Evolutionary conservation across 2,329 filamentous ascomycete species (phyloP), one percentile per base, ranked within the genome.

Genomic region (Botryotinia narcissicola): DNA sequence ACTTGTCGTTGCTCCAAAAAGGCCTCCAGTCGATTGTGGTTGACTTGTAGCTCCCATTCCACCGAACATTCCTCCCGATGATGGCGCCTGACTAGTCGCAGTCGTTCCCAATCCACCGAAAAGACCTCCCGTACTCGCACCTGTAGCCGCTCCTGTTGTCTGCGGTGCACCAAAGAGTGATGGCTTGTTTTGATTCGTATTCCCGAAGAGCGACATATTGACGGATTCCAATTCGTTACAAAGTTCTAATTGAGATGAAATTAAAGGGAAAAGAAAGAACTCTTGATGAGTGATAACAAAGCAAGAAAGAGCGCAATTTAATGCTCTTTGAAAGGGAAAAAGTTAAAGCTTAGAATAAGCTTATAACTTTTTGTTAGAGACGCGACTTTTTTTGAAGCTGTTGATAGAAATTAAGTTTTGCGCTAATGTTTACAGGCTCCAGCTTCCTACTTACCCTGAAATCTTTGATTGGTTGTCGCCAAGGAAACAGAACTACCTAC

Each of bases 41-140:
- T 75, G 70, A 64, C 44, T 64, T 40, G 69, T 32, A 51, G 29
- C 69, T 51, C 51, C 51, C n/a, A 79, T 78, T 74, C 77, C 77
- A 54, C 82, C 82, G 74, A 85, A 84, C 16, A 84, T 76, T 42
- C 74, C 75, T 73, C 69, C 73, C 75, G 48, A 72, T 70, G 75
- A 57, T 73, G 77, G 57, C 75, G 76, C 51, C 77, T 75, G 69
- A 61, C 29, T 70, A 60, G 68, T 60, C 25, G 18, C 54, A 44
- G 70, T 54, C 25, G 48, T 61, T 64, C 69, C 69, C 18, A 73
- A 40, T 57, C 72, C 72, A 62, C 76, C 75, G 76, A 78, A 78
- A 32, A 76, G 57, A 9, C 72, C 72, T 71, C 54, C 69, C 2
- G 42, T 42, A 32, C 69, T 71, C 32, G 69, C 59, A 29, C 59